Conservation (phyloP, 441 rosid genomes). For the Euphorbia schlechtendalii region DNA sequence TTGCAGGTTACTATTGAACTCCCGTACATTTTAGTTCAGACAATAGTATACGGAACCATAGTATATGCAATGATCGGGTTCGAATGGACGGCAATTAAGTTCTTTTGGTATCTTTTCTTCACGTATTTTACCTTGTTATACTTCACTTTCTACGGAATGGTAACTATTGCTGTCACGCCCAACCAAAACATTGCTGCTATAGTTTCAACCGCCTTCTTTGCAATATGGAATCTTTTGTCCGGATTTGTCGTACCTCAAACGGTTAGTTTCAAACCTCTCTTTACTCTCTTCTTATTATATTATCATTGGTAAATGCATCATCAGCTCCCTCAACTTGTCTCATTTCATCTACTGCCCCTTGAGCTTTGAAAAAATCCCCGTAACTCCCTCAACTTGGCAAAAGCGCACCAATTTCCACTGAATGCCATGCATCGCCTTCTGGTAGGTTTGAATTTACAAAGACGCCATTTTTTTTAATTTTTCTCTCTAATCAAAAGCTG, state of each 20-base stretch:
- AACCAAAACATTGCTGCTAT: constrained; percentile 46
- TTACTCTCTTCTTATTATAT: neutral
- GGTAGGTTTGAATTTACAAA: too few species aligned
- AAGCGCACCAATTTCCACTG: too few species aligned
- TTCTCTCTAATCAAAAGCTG: too few species aligned
- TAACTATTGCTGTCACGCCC: constrained; percentile 47
- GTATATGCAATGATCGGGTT: constrained; percentile 55
- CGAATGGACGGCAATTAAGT: constrained; percentile 42
- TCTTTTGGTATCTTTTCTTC: constrained; percentile 49
- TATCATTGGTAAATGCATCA: too few species aligned
- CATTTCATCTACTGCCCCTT: too few species aligned
- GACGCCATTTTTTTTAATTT: too few species aligned
- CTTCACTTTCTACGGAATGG: constrained; percentile 61
- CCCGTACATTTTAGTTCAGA: constrained; percentile 41
- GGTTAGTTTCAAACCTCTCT: constrained; percentile 21
- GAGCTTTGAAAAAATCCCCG: too few species aligned
- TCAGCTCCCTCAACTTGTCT: too few species aligned
- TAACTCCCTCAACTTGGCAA: too few species aligned
- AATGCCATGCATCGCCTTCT: too few species aligned
- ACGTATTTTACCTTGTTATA: constrained; percentile 47
- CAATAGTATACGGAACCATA: constrained; percentile 38
- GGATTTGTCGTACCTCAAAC: constrained; percentile 54
- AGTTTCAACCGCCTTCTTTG: constrained; percentile 32
- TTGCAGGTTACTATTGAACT: constrained; percentile 47
- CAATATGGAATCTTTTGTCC: constrained; percentile 50